Conservation (phyloP, 805 yeast genomes). For the Kodamaea restingae region DNA sequence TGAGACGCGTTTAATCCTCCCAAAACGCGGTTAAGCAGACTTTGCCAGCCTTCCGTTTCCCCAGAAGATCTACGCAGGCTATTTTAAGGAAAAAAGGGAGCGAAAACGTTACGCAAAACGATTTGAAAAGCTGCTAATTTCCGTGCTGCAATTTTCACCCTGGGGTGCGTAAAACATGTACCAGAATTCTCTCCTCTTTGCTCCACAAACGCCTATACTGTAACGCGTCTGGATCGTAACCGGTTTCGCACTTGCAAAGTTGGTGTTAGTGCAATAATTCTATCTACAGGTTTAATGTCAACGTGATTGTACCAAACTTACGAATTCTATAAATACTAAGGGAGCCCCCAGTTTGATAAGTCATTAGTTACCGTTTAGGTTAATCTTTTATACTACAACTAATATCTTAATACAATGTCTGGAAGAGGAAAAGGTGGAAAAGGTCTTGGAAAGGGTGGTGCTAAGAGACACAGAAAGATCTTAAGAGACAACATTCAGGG, state of each 20-base stretch:
- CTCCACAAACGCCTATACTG: conserved; percentile 4
- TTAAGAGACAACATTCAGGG: conserved; percentile 99
- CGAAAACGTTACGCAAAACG: neutral
- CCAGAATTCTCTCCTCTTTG: neutral
- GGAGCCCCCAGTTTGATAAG: neutral
- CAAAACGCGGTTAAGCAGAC: neutral
- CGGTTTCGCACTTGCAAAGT: neutral
- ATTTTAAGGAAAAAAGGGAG: neutral
- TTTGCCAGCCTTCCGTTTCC: neutral
- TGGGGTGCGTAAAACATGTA: conserved; percentile 7
- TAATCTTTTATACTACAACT: conserved; percentile 8
- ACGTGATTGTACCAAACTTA: neutral
- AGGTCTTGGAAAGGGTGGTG: conserved; percentile 99
- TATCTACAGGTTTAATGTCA: too few species aligned
- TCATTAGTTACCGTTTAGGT: conserved; percentile 2
- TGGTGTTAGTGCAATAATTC: conserved; percentile 1
- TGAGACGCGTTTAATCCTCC: neutral
- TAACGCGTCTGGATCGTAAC: neutral
- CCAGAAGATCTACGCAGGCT: neutral
- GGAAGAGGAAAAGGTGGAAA: conserved; percentile 99
- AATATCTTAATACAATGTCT: conserved; percentile 53
- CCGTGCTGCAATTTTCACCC: conserved; percentile 9
- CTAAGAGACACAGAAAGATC: conserved; percentile 99
- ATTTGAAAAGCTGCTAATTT: conserved; percentile 5
- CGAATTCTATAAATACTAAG: conserved; percentile 6